These are phyloP conservation scores for Cucurbitaria berberidis DNA, from an alignment of 2,329 filamentous ascomycete genomes.

Conservation along the genomic window DNA sequence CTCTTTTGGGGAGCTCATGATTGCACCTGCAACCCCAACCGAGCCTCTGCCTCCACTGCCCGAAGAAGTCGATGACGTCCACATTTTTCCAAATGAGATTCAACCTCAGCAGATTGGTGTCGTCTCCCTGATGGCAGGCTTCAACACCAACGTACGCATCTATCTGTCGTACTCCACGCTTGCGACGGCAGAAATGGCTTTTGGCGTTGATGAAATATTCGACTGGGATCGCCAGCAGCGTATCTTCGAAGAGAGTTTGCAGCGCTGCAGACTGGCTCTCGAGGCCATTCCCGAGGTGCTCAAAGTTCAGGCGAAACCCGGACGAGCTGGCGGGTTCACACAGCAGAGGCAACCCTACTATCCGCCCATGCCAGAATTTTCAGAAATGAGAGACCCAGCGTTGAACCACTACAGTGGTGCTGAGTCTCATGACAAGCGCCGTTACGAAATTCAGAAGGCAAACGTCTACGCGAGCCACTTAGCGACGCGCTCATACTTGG, in stretches of 20 bases:
- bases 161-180: constrained; percentile 82
- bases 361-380: constrained; percentile 46
- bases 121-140: constrained; percentile 76
- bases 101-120: constrained; percentile 71
- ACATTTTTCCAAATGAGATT: constrained; percentile 73
- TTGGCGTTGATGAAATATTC: constrained; percentile 77
- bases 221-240: constrained; percentile 78
- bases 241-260: constrained; percentile 73
- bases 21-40: constrained; percentile 76
- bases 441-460: constrained; percentile 86
- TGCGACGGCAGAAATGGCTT: constrained; percentile 80
- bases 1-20: constrained; percentile 72
- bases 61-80: constrained; percentile 82
- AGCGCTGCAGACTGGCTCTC: constrained; percentile 71
- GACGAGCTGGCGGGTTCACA: constrained; percentile 33
- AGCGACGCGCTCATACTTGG: constrained; percentile 80
- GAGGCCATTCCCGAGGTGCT: constrained; percentile 73
- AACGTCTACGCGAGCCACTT: constrained; percentile 86
- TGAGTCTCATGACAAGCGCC: constrained; percentile 48
- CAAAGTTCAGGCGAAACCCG: constrained; percentile 59
- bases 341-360: constrained; percentile 43
- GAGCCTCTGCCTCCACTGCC: constrained; percentile 81
- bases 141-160: constrained; percentile 78
- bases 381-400: constrained; percentile 34
- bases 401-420: constrained; percentile 28